Conservation (phyloP, 768 basidiomycete genomes). For the Hortiboletus campestris region DNA sequence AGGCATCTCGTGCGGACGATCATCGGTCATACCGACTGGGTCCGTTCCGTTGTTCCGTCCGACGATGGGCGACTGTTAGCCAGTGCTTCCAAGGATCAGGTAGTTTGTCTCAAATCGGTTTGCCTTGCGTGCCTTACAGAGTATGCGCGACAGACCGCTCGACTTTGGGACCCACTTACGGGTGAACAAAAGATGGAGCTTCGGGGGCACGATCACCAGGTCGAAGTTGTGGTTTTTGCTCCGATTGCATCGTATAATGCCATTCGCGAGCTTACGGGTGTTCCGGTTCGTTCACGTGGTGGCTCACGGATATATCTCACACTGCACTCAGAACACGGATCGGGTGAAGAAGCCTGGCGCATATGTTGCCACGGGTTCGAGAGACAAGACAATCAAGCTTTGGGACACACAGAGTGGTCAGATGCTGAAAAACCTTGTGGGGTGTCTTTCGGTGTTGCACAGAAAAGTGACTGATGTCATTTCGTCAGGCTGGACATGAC, state of each 20-base stretch:
- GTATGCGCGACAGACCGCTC: conserved; percentile 54
- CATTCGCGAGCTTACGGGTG: conserved; percentile 73
- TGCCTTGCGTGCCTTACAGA: neutral
- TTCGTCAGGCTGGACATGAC: conserved; percentile 69
- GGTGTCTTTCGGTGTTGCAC: conserved; percentile 20
- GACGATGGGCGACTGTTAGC: conserved; percentile 72
- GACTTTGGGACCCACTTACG: conserved; percentile 69
- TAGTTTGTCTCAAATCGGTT: conserved; percentile 32
- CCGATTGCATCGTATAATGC: conserved; percentile 72
- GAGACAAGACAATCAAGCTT: conserved; percentile 89
- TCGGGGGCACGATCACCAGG: conserved; percentile 83
- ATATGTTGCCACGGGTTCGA: conserved; percentile 78
- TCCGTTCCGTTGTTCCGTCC: conserved; percentile 63
- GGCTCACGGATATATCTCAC: conserved; percentile 1
- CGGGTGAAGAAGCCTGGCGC: conserved; percentile 46
- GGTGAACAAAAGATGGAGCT: conserved; percentile 81
- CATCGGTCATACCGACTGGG: conserved; percentile 81
- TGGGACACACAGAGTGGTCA: conserved; percentile 89
- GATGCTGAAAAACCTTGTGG: conserved; percentile 70
- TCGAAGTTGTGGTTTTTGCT: conserved; percentile 80
- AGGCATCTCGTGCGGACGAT: conserved; percentile 79
- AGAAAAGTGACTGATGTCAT: conserved; percentile 5
- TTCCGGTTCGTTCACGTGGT: conserved; percentile 49
- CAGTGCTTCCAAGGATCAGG: conserved; percentile 88
- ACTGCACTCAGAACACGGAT: conserved; percentile 46